A percentile compares a stretch with the other conserved stretches of the same genome.
Evolutionary conservation across 2,329 filamentous ascomycete species (phyloP).

Genomic region (Fusarium sulawesiense): DNA sequence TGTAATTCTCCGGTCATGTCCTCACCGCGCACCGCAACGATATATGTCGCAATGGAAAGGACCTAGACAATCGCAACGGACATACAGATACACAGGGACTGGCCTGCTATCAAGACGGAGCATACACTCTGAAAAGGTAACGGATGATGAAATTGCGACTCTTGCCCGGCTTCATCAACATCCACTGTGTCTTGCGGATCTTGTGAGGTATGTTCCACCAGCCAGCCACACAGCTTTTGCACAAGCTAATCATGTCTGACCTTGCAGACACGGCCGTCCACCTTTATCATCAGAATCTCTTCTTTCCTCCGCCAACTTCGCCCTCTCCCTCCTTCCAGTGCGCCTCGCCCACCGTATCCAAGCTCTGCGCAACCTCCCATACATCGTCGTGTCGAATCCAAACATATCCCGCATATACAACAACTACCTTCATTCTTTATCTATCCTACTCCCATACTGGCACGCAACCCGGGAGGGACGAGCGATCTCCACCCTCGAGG

Average conservation of each 20-base stretch:
- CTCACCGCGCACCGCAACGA: conserved; percentile 10
- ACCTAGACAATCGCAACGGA: conserved; percentile 10
- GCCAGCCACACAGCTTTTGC: not conserved
- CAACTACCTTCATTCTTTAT: conserved; percentile 94
- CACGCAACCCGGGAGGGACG: conserved; percentile 59
- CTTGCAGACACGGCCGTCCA: conserved; percentile 76
- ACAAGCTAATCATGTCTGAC: not conserved
- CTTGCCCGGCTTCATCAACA: conserved; percentile 84
- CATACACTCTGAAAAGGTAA: conserved; percentile 54
- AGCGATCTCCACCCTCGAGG: conserved; percentile 72
- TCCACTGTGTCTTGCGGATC: conserved; percentile 84
- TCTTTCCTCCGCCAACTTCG: conserved; percentile 93
- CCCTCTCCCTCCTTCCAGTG: conserved; percentile 88
- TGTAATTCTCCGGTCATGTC: conserved; percentile 13
- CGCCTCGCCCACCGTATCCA: conserved; percentile 95
- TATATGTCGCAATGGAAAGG: conserved; percentile 14
- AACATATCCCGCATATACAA: conserved; percentile 94
- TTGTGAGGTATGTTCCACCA: conserved; percentile 75
- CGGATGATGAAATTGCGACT: conserved; percentile 80
- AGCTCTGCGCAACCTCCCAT: conserved; percentile 91
- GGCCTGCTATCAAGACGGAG: conserved; percentile 10
- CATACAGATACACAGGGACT: not conserved
- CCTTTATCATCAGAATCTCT: conserved; percentile 84
- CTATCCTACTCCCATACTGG: conserved; percentile 85
- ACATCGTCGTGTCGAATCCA: conserved; percentile 98